Percentiles rank a stretch among this genome's conserved stretches.
Evolutionary conservation across 2,329 filamentous ascomycete species (phyloP).

Genomic region (Colletotrichum cordylinicola): DNA sequence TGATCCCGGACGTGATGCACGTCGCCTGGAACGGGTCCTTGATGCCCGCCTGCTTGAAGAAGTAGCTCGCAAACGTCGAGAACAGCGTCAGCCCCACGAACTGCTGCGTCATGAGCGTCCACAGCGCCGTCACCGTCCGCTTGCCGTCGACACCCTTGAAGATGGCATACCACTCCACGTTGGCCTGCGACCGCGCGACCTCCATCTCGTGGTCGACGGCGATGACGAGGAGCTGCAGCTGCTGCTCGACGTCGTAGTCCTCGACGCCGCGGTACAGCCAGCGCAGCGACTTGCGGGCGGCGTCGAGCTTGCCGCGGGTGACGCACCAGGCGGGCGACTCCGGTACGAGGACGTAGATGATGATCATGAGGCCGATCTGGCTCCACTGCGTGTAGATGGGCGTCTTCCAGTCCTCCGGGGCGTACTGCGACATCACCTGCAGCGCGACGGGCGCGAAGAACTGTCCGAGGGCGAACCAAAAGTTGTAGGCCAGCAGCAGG

Average conservation of each 20-base stretch:
- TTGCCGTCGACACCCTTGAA: constrained; percentile 34
- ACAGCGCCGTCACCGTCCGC: constrained; percentile 34
- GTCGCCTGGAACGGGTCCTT: constrained; percentile 28
- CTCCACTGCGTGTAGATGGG: constrained; percentile 52
- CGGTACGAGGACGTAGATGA: constrained; percentile 43
- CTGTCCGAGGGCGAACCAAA: constrained; percentile 50
- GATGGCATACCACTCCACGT: constrained; percentile 31
- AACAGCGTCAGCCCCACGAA: constrained; percentile 28
- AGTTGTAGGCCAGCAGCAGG: constrained; percentile 43
- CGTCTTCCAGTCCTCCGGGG: constrained; percentile 39
- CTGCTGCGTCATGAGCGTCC: constrained; percentile 28
- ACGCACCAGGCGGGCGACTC: constrained; percentile 47
- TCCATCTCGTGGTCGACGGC: constrained; percentile 25
- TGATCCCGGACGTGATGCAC: constrained; percentile 26
- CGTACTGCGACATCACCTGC: constrained; percentile 33
- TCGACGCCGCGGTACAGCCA: constrained; percentile 29
- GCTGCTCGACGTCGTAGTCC: constrained; percentile 32
- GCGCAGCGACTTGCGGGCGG: constrained; percentile 24
- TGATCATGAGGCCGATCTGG: constrained; percentile 43
- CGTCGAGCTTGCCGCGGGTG: constrained; percentile 24
- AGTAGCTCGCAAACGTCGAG: constrained; percentile 31
- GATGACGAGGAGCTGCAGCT: constrained; percentile 28
- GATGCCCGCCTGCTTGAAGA: constrained; percentile 38
- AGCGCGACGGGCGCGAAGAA: constrained; percentile 48
- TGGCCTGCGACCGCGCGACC: constrained; percentile 5